Evolutionary conservation across 176 grass and related monocot species (phyloP).

Genomic region (Carex cristatella): DNA sequence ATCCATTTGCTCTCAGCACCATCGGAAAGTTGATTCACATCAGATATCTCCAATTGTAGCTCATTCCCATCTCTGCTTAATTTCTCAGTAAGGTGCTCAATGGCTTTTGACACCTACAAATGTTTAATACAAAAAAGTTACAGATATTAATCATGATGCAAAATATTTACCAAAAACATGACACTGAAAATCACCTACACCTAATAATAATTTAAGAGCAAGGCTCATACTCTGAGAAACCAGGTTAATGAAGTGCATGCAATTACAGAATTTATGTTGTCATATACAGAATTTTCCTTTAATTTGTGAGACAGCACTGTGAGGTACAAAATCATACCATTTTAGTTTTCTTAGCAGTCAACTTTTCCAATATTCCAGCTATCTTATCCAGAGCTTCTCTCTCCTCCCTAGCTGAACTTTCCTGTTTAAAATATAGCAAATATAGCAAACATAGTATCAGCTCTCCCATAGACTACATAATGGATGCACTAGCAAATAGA

Average conservation of each 20-base stretch:
- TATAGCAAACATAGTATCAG: background rate
- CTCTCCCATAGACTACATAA: background rate
- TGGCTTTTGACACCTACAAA: conserved; percentile 50
- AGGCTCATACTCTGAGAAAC: background rate
- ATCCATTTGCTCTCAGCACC: conserved; percentile 32
- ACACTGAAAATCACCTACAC: background rate
- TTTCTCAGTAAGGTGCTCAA: conserved; percentile 42
- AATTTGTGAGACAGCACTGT: background rate
- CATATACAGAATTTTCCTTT: conserved; percentile 11
- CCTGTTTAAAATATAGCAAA: conserved; percentile 34
- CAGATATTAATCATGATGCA: background rate
- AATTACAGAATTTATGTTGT: background rate
- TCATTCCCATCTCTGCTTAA: conserved; percentile 38
- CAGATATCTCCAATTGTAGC: conserved; percentile 36
- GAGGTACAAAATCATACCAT: conserved; percentile 42
- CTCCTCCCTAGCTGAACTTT: conserved; percentile 54
- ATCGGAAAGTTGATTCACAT: conserved; percentile 42
- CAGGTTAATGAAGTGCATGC: background rate
- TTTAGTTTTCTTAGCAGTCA: conserved; percentile 45
- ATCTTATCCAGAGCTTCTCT: conserved; percentile 52
- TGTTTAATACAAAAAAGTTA: background rate
- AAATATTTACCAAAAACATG: background rate
- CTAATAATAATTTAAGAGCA: background rate
- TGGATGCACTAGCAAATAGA: background rate
- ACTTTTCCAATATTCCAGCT: conserved; percentile 46